Evolutionary conservation across 257 asterid genomes (phyloP).

Genomic region (Nicotiana benthamiana): DNA sequence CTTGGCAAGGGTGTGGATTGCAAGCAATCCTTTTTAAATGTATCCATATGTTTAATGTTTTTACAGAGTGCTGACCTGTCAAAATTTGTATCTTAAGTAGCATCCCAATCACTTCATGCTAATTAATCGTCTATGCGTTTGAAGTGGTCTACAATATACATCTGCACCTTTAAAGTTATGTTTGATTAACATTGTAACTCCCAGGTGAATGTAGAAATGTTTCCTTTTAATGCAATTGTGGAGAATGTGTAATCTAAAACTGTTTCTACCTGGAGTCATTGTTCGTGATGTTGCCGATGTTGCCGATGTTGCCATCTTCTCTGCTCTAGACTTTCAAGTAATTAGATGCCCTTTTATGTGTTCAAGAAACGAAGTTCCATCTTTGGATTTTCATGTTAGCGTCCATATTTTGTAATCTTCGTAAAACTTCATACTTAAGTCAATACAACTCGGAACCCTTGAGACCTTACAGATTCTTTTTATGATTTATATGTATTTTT

Average conservation of each 20-base stretch:
- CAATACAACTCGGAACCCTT: not conserved
- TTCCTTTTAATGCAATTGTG: not conserved
- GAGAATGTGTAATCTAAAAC: not conserved
- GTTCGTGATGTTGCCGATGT: not conserved
- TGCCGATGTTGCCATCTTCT: not conserved
- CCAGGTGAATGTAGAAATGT: not conserved
- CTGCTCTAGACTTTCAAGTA: not conserved
- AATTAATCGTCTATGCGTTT: not conserved
- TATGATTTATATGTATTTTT: not conserved
- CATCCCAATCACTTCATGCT: not conserved
- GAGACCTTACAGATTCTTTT: not conserved
- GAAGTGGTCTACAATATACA: not conserved
- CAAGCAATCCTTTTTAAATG: not conserved
- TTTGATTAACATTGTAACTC: not conserved
- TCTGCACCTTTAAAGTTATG: not conserved
- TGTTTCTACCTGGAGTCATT: not conserved
- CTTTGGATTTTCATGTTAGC: not conserved
- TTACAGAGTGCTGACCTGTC: not conserved
- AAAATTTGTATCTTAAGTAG: not conserved
- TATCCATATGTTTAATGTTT: not conserved
- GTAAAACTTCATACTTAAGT: not conserved
- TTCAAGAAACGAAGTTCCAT: not conserved
- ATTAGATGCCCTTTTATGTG: not conserved
- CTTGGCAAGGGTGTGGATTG: not conserved
- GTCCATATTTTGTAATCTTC: not conserved